phyloP scores from a whole-genome alignment of 2,329 filamentous ascomycete species.

The Eutypa lata region DNA sequence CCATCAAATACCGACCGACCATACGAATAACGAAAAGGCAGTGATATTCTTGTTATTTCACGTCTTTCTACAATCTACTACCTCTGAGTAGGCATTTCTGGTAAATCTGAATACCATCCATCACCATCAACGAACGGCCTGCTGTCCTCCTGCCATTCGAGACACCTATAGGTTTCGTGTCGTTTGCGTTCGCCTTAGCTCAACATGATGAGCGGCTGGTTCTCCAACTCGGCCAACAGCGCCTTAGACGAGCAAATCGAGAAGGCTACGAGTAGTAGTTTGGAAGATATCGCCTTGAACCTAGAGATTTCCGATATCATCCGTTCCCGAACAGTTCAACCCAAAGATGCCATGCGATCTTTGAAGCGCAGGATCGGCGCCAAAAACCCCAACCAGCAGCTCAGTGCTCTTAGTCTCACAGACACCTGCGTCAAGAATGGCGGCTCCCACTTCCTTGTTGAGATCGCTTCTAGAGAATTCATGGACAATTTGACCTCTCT shows the following conservation, averaged over 20 bases:
- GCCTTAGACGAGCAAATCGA: constrained; percentile 97
- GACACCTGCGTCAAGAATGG: constrained; percentile 99
- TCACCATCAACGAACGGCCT: too few species aligned
- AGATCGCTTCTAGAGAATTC: constrained; percentile 95
- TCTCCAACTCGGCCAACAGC: constrained; percentile 87
- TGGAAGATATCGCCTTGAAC: constrained; percentile 97
- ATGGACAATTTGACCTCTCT: constrained; percentile 96
- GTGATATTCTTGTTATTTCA: too few species aligned
- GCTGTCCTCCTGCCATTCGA: neutral
- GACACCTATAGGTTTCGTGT: neutral
- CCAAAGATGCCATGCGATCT: constrained; percentile 96
- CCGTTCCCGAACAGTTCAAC: constrained; percentile 93
- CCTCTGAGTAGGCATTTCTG: too few species aligned
- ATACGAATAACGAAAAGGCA: neutral
- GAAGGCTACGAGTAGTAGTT: constrained; percentile 87
- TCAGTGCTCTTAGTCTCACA: constrained; percentile 92
- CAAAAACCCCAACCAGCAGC: constrained; percentile 95
- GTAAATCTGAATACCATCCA: too few species aligned
- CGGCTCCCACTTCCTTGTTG: constrained; percentile 87
- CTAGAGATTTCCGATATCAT: constrained; percentile 98
- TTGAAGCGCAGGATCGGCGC: constrained; percentile 92
- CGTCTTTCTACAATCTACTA: too few species aligned
- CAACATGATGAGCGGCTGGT: constrained; percentile 79
- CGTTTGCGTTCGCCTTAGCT: constrained; percentile 3
- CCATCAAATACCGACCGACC: neutral